phyloP scores from a whole-genome alignment of 352 stramenopile genomes.

The Phytophthora quininea region DNA sequence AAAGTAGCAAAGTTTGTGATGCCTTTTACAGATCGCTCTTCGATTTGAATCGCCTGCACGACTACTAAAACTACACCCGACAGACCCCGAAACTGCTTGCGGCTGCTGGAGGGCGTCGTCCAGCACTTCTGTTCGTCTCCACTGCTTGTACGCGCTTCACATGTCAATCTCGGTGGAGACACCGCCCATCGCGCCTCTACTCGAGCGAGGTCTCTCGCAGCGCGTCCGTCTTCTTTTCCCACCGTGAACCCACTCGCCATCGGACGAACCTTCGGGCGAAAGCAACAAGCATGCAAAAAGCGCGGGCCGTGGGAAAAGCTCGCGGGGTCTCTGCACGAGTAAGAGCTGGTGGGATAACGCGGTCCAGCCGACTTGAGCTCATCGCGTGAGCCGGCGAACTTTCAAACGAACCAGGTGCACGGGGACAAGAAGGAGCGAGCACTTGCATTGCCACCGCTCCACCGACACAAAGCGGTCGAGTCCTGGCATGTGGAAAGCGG shows the following conservation, averaged over 20 bases:
- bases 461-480: no score
- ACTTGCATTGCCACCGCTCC: no score
- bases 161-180: constrained; percentile 18
- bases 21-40: no score
- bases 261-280: neutral
- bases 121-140: neutral
- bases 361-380: no score
- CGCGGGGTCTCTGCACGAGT: constrained; percentile 10
- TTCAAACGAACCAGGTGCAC: no score
- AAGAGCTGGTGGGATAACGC: neutral
- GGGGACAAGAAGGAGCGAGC: no score
- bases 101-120: neutral
- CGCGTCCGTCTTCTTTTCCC: constrained; percentile 5
- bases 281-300: constrained; percentile 9
- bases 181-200: neutral
- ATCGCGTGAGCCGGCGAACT: no score
- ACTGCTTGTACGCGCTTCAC: neutral
- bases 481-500: no score
- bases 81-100: neutral
- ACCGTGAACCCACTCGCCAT: constrained; percentile 5
- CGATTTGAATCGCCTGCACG: no score
- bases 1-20: no score
- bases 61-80: no score
- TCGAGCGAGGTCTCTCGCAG: neutral
- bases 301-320: neutral